These are phyloP conservation scores for Bruguiera parviflora DNA, from an alignment of 345 rosid species.

Conservation along the genomic window DNA sequence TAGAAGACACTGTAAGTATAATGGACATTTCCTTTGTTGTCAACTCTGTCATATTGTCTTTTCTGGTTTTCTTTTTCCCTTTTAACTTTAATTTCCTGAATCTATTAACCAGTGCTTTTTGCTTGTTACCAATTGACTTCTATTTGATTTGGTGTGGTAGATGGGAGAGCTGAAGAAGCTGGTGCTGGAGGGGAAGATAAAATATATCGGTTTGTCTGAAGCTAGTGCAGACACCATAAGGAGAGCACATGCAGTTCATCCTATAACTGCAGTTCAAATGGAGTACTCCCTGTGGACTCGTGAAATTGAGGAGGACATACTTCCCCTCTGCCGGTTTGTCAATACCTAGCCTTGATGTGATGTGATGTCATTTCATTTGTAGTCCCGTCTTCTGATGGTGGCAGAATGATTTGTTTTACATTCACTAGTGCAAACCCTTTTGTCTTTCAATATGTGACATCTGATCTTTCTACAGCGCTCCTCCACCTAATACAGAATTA, in stretches of 20 bases:
- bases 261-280: slow-evolving; percentile 41
- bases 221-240: slow-evolving; percentile 35
- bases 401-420: no score
- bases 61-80: no score
- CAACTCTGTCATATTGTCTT: no score
- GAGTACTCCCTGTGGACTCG: slow-evolving; percentile 45
- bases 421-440: no score
- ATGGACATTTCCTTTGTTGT: no score
- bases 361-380: background rate
- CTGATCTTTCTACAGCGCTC: no score
- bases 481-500: no score
- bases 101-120: no score
- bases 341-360: background rate
- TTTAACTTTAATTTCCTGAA: no score
- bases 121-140: no score
- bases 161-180: slow-evolving; percentile 47
- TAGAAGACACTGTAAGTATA: slow-evolving; percentile 48
- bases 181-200: slow-evolving; percentile 43
- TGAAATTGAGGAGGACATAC: slow-evolving; percentile 35
- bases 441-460: no score
- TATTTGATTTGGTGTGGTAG: slow-evolving; percentile 8
- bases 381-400: no score
- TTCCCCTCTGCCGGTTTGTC: slow-evolving; percentile 40
- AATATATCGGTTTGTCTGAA: slow-evolving; percentile 42
- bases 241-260: slow-evolving; percentile 44